Base-by-base conservation (phyloP, 2,329 filamentous ascomycete species). In the Bimuria novae-zelandiae region DNA sequence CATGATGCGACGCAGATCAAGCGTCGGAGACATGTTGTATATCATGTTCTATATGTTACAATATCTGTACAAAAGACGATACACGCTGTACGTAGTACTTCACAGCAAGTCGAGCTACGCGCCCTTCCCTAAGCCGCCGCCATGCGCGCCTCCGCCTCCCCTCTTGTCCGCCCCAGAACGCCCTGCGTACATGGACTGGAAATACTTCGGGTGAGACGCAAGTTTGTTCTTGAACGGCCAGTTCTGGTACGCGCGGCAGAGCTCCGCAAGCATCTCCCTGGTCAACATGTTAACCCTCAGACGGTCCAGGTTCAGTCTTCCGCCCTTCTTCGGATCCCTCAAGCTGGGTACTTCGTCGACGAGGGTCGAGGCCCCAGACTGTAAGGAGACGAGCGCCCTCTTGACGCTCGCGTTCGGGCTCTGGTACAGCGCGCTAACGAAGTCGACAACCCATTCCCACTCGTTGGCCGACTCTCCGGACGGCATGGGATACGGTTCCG, bases 401-500 rank as follows among this genome's bases (percentile, higher is more conserved):
- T 47, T 43, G 4, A 74, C 39, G 1, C 55, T 22, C 7, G 32
- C 27, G 0, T 25, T 42, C 2, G 58, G 40, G 1, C 48, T 22
- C 1, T 45, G 7, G 25, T 58, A 62, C 3, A 73, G 52, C 1
- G 55, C 65, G 16, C 39, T 52, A 1, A 65, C 46, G 30, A 73
- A 70, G 46, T 73, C 70, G n/a, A 59, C 48, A 14, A 68, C 49
- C 60, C 64, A 69, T 35, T 71, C 64, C 25, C 51, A 51, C 44
- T 49, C 60, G 11, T 67, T 61, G 0, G 42, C 8, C n/a, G 44
- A 44, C 19, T 54, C 30, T 11, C 50, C 47, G 2, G 52, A 29
- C 2, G 63, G 57, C 3, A 54, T 52, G 11, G 66, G 55, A 4
- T 81, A 80, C 3, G 89, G 89, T 59, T 86, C 82, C 53, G 90